phyloP scores from a whole-genome alignment of 225 moss, liverwort and hornwort genomes.

The Pleurozium schreberi region DNA sequence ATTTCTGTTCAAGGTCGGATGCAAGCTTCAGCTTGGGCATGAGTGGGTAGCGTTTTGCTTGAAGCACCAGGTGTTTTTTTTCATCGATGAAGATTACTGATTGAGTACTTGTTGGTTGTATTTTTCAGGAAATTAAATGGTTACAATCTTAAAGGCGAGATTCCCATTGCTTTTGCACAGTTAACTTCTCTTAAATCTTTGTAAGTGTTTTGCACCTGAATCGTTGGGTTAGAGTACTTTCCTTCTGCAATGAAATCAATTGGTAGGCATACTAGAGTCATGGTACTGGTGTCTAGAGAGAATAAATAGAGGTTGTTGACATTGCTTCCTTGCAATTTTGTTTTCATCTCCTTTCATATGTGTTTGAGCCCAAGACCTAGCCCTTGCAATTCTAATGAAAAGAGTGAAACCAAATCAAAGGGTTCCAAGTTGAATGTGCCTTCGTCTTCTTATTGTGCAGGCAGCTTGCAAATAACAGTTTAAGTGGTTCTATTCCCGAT shows the following conservation, averaged over 20 bases:
- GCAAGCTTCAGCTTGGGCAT: not conserved
- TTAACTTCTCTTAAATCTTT: conserved; percentile 10
- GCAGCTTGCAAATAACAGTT: not conserved
- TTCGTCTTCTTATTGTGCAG: not conserved
- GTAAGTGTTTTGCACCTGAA: not conserved
- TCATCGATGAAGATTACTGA: not conserved
- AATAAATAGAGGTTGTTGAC: not conserved
- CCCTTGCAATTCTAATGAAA: not conserved
- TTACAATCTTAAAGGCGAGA: conserved; percentile 24
- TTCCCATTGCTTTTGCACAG: not conserved
- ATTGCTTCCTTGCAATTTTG: not conserved
- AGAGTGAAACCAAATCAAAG: not conserved
- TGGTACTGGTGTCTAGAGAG: not conserved
- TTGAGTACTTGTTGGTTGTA: not conserved
- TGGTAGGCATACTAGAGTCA: not conserved
- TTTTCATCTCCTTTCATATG: too few species aligned
- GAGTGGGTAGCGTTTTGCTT: not conserved
- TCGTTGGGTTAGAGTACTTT: not conserved
- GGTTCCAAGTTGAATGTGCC: not conserved
- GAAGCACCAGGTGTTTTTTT: not conserved
- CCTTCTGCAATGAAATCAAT: not conserved
- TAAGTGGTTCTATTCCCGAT: conserved; percentile 14
- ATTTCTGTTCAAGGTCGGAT: not conserved
- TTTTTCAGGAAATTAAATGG: not conserved
- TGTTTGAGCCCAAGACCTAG: not conserved